Evolutionary conservation across 2,329 filamentous ascomycete genomes (phyloP).

Genomic region (Trichoderma afroharzianum): DNA sequence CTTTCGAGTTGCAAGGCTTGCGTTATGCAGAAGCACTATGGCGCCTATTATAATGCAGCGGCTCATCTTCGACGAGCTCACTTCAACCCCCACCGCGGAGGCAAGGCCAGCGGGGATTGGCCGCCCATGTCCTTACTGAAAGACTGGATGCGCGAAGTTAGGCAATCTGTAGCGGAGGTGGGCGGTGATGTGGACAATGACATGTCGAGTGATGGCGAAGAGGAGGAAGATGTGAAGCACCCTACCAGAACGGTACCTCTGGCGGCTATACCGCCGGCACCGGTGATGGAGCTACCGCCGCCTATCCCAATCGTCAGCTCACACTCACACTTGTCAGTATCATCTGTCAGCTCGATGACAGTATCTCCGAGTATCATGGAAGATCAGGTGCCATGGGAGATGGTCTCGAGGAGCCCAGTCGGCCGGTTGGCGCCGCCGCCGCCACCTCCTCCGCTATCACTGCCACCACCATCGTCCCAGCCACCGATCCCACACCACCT

Average conservation of each 20-base stretch:
- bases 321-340: conserved; percentile 6
- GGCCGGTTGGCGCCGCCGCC: not conserved
- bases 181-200: conserved; percentile 28
- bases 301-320: not conserved
- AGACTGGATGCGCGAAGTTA: conserved; percentile 59
- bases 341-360: conserved; percentile 11
- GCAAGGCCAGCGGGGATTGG: conserved; percentile 57
- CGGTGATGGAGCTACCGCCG: conserved; percentile 5
- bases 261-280: not conserved
- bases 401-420: not conserved
- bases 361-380: conserved; percentile 13
- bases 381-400: conserved; percentile 3
- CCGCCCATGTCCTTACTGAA: conserved; percentile 55
- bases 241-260: conserved; percentile 4
- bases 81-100: conserved; percentile 53
- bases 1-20: conserved; percentile 56
- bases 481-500: not conserved
- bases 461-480: conserved; percentile 11
- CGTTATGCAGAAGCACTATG: conserved; percentile 54
- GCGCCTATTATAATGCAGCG: conserved; percentile 57
- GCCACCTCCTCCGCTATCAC: not conserved
- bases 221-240: conserved; percentile 38
- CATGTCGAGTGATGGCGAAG: conserved; percentile 50
- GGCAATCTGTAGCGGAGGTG: conserved; percentile 47
- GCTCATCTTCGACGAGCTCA: conserved; percentile 56